Percentiles rank a stretch among this genome's conserved stretches.
phyloP scores from a whole-genome alignment of 495 filamentous ascomycete species.

The Penicillium angulare region DNA sequence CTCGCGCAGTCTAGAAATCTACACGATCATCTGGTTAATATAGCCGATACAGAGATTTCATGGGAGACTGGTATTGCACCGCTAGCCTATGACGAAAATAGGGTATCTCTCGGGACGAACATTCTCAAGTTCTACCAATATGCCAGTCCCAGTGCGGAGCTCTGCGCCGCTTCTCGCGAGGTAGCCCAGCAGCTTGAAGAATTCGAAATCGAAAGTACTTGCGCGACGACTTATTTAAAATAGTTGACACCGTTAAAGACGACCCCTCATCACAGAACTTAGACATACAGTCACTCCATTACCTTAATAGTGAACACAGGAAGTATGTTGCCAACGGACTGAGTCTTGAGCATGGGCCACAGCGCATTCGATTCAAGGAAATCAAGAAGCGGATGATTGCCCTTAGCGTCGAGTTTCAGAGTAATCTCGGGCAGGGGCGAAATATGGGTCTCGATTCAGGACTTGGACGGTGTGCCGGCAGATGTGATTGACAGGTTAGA shows the following conservation, averaged over 20 bases:
- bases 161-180: neutral
- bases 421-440: neutral
- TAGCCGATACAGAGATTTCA: too few relatives aligned
- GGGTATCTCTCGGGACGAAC: neutral
- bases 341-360: neutral
- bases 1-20: too few relatives aligned
- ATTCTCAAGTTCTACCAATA: neutral
- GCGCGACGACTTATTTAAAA: neutral
- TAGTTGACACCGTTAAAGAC: neutral
- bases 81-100: neutral
- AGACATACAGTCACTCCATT: neutral
- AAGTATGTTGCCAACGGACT: neutral
- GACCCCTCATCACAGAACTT: neutral
- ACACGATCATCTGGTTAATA: too few relatives aligned
- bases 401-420: neutral
- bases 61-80: too few relatives aligned
- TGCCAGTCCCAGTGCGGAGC: neutral
- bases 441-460: neutral
- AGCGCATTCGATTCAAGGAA: neutral
- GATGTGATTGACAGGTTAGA: neutral
- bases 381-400: neutral
- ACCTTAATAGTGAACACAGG: neutral
- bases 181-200: neutral
- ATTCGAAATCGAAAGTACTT: neutral
- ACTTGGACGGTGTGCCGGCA: neutral